Evolutionary conservation across 2,329 filamentous ascomycete genomes (phyloP), one percentile per base, ranked within the genome.

Genomic region (Aurifilum marmelostoma): DNA sequence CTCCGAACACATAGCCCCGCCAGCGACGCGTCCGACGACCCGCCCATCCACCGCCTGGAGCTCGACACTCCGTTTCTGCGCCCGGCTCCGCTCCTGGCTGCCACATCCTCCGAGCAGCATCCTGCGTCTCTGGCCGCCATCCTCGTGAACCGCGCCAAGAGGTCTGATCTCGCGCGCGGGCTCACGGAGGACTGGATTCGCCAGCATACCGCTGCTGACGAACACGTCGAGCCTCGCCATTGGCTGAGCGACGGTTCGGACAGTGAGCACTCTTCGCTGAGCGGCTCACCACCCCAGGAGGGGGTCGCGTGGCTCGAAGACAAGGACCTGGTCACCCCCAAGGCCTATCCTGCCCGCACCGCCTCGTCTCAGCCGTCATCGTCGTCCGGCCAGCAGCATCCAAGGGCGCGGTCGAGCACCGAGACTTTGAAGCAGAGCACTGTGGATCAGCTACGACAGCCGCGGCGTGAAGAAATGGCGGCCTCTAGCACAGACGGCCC

Each of bases 121-220:
- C 74, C 75, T 6, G 72, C 76, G 2, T 83, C 77, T 7, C 72
- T 81, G 29, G 80, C 83, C 65, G 86, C 87, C 11, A 87, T 90
- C 32, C 85, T 91, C 71, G 87, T 87, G 62, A 90, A 90, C 74
- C 85, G 88, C 73, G 88, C 84, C 63, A 81, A 88, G 75, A 81
- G 89, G 76, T 65, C 65, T 12, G 69, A 65, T 29, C 83, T 86
- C 67, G 82, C 84, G 21, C 83, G 84, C 73, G 89, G 90, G 69
- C 85, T 94, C 66, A 93, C 91, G 0, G 91, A 94, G 78, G 91
- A 94, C 82, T 95, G 92, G 92, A 93, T 96, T 73, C 91, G 92
- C 71, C 91, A 92, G 71, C 93, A 94, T 76, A 89, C 92, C n/a
- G 87, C 90, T n/a, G 87, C 87, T 72, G 88, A 91, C 73, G 85